These are phyloP conservation scores for Retiboletus flavoniger DNA, from an alignment of 1,284 basidiomycete species.

Conservation along the genomic window DNA sequence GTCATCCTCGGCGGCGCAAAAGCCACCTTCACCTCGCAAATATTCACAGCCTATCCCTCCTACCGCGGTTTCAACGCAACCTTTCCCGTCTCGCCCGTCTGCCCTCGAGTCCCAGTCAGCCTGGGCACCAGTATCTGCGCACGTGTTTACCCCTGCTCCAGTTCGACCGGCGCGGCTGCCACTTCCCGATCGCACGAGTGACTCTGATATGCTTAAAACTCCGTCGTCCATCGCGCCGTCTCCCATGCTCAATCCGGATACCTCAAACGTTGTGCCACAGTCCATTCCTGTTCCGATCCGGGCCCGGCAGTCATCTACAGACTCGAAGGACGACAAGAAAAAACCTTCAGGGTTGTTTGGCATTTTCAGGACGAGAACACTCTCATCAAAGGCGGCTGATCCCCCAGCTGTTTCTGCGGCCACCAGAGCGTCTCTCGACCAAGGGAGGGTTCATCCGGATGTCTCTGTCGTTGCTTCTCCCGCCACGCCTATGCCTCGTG, in stretches of 20 bases:
- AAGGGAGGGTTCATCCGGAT: constrained; percentile 19
- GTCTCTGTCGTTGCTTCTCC: constrained; percentile 1
- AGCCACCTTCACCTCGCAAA: constrained; percentile 33
- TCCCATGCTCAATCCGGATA: constrained; percentile 31
- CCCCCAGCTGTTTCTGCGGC: constrained; percentile 15
- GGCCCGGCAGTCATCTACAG: constrained; percentile 29
- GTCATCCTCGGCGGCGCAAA: constrained; percentile 19
- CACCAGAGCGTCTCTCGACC: constrained; percentile 24
- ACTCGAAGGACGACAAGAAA: constrained; percentile 36
- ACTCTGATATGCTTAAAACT: constrained; percentile 47
- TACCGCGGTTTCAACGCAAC: constrained; percentile 28
- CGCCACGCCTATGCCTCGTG: constrained; percentile 14
- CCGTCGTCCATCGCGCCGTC: constrained; percentile 55
- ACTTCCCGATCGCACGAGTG: constrained; percentile 33
- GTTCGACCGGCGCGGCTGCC: constrained; percentile 16
- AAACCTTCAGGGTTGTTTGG: constrained; percentile 31
- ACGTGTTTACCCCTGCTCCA: constrained; percentile 26
- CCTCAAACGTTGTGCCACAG: constrained; percentile 8
- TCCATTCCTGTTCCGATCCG: constrained; percentile 21
- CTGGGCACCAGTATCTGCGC: constrained; percentile 20
- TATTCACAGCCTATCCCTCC: constrained; percentile 30
- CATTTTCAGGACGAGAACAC: constrained; percentile 34
- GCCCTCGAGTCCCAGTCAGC: constrained; percentile 15
- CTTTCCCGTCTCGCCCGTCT: constrained; percentile 31
- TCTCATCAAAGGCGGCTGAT: constrained; percentile 33